Conservation (phyloP, 2,329 filamentous ascomycete species). For the Sporothrix humicola region DNA sequence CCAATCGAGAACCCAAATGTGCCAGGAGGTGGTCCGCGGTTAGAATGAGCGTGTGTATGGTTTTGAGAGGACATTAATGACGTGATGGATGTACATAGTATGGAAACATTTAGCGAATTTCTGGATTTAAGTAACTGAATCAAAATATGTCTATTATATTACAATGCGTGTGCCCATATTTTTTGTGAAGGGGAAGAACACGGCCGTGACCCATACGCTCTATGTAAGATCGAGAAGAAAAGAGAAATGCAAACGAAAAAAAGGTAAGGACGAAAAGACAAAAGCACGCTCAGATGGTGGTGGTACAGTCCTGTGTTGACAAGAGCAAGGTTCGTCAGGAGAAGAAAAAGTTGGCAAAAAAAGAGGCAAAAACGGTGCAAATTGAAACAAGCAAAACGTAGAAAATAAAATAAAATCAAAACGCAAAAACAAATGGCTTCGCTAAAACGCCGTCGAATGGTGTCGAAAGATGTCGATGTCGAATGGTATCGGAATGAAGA, state of each 20-base stretch:
- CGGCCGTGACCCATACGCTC: not conserved
- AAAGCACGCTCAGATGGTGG: not conserved
- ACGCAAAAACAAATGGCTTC: constrained; percentile 27
- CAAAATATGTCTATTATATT: constrained; percentile 24
- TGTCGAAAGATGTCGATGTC: constrained; percentile 16
- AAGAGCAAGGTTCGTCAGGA: constrained; percentile 1
- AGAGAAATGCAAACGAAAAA: not conserved
- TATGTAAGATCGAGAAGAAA: constrained; percentile 10
- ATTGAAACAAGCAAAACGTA: not conserved
- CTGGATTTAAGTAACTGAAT: not conserved
- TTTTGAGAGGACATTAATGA: not conserved
- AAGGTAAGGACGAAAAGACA: not conserved
- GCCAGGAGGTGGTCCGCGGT: not conserved
- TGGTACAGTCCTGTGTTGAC: constrained; percentile 19
- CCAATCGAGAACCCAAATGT: not conserved
- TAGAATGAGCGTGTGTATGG: constrained; percentile 11
- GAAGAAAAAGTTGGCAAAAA: not conserved
- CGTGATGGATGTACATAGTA: not conserved
- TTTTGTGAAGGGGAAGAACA: not conserved
- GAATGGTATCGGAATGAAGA: constrained; percentile 4
- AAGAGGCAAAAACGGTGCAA: not conserved
- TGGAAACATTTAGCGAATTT: not conserved
- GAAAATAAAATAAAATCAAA: not conserved
- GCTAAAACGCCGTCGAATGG: constrained; percentile 32
- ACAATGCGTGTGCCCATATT: not conserved